Evolutionary conservation across 441 rosid genomes (phyloP), one percentile per base, ranked within the genome.

Genomic region (Pelargonium australe): DNA sequence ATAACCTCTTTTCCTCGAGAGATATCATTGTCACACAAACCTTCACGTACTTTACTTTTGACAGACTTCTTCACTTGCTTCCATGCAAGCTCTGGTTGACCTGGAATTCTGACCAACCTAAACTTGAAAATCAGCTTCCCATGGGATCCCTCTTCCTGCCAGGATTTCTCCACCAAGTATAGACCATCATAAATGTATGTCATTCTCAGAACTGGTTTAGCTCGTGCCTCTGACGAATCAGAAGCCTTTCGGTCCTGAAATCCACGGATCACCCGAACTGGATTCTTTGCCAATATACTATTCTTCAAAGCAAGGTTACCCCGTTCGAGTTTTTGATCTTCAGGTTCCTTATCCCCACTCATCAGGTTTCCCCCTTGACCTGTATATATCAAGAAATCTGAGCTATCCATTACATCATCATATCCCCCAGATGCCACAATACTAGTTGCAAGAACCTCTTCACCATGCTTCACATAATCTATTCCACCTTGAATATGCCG

Each of bases 1-100:
- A 83, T 75, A 23, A 68, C 40, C 84, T 92, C 99, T 74, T 76
- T 82, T 71, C 98, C 96, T 71, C 77, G 79, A 4, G 96, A 85
- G 43, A 92, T 86, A 69, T 95, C 96, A 47, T 63, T 78, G 12
- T 73, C 75, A 37, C 92, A 89, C 8, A 89, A 73, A 74, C 97
- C 95, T 77, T 87, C 88, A 0, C 93, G 81, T 7, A 66, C 75
- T 70, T 83, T 73, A 28, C 53, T 68, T 63, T 78, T 87, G 68
- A 72, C 76, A 20, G 86, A 79, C 70, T 81, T 85, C 77, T 78
- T 88, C 66, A 95, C 86, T 51, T 80, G 85, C 82, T 85, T 89
- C 97, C 92, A 90, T 67, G 98, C 83, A 62, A 95, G 92, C 80
- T 92, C 96, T 0, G 93, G 88, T 72, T 92, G 97, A 77, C 89